These are phyloP conservation scores for Cladosporium cucumerinum DNA, from an alignment of 2,329 filamentous ascomycete species.

Conservation along the genomic window DNA sequence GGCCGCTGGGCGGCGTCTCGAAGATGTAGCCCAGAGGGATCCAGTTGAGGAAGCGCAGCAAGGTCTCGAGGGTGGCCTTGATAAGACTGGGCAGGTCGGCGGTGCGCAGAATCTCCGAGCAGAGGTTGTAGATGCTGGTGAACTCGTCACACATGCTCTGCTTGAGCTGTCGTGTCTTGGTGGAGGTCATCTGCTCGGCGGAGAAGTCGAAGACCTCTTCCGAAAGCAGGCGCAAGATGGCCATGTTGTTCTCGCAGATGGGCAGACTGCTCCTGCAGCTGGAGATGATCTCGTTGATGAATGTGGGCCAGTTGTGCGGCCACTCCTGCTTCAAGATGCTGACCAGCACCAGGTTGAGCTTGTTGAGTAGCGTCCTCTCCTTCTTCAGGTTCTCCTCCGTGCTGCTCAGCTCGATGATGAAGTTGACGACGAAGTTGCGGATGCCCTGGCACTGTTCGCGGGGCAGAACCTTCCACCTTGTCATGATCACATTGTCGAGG, in stretches of 20 bases:
- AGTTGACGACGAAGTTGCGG: conserved; percentile 97
- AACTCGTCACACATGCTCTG: conserved; percentile 99
- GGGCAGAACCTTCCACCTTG: conserved; percentile 96
- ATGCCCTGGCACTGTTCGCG: conserved; percentile 96
- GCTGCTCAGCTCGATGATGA: conserved; percentile 90
- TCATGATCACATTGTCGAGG: conserved; percentile 97
- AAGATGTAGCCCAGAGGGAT: conserved; percentile 98
- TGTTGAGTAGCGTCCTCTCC: conserved; percentile 90
- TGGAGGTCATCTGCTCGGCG: conserved; percentile 97
- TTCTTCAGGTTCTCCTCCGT: conserved; percentile 82
- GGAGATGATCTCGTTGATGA: conserved; percentile 99
- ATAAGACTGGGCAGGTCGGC: conserved; percentile 85
- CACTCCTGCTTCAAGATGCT: conserved; percentile 99
- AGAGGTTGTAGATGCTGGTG: conserved; percentile 96
- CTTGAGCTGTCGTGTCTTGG: conserved; percentile 94
- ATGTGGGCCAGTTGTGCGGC: conserved; percentile 99
- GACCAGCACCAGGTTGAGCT: conserved; percentile 95
- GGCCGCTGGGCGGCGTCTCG: conserved; percentile 67
- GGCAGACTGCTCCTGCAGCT: conserved; percentile 93
- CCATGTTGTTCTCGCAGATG: conserved; percentile 99
- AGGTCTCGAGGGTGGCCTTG: conserved; percentile 93
- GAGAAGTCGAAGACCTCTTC: conserved; percentile 99
- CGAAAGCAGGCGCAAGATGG: conserved; percentile 87
- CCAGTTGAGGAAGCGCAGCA: conserved; percentile 97
- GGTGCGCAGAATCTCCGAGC: conserved; percentile 88